Evolutionary conservation across 768 basidiomycete genomes (phyloP), one percentile per base, ranked within the genome.

Genomic region (Lactifluus pinguis): DNA sequence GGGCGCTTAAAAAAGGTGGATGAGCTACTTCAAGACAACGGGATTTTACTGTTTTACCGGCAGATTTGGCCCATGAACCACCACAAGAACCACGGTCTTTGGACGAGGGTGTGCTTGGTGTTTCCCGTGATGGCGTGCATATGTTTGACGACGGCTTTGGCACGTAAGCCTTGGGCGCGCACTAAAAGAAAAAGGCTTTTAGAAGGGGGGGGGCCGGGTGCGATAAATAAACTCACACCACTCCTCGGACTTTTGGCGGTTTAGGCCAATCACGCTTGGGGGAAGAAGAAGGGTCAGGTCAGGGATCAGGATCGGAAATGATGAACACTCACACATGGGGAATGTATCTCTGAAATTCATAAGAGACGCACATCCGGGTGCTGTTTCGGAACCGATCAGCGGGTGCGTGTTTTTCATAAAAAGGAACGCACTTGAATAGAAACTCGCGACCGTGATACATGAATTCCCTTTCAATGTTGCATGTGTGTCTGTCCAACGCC

Each of bases 21-120:
- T n/a, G n/a, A n/a, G n/a, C n/a, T n/a, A n/a, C n/a, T n/a, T n/a
- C n/a, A n/a, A n/a, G n/a, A n/a, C n/a, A n/a, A n/a, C 25, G 25
- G 25, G 25, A 25, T 25, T 25, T 25, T n/a, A n/a, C n/a, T n/a
- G n/a, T n/a, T 25, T 42, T 60, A 80, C 83, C 81, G 78, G 68
- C 71, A 76, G 57, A 85, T 77, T 71, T 87, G 84, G n/a, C 78
- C 77, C 82, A 85, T 83, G 65, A 87, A 86, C 84, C 84, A 86
- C 68, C 84, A 85, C 25, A 81, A 76, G 68, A 81, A 86, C 69
- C 83, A 85, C 8, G 86, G 86, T 54, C 84, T 73, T 15, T 78
- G 75, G 3, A 79, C 71, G 42, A 87, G 70, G 25, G 76, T 68
- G 59, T 81, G 76, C 51, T 69, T 66, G n/a, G 60, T 60, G 49